phyloP scores from a whole-genome alignment of 495 filamentous ascomycete species.

The Aspergillus saccharolyticus region DNA sequence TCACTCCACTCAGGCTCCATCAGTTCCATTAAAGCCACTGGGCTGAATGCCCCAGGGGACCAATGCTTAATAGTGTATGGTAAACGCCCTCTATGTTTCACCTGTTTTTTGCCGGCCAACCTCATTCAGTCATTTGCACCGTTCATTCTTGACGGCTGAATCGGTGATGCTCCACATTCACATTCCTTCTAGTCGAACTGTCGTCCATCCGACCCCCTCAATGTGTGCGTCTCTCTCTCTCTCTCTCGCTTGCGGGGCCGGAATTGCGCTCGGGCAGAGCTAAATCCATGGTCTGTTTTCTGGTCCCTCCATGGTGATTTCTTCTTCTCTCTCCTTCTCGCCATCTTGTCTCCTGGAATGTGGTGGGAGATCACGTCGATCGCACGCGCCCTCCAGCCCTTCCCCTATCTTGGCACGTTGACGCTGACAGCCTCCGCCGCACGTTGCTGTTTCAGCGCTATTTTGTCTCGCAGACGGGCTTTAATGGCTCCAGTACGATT shows the following conservation, averaged over 20 bases:
- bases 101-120: neutral
- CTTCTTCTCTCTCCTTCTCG: neutral
- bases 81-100: neutral
- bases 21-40: neutral
- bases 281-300: neutral
- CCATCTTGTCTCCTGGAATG: neutral
- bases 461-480: neutral
- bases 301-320: neutral
- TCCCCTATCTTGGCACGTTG: conserved; percentile 15
- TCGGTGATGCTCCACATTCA: no score
- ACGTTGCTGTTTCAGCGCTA: conserved; percentile 4
- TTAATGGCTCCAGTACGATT: conserved; percentile 10
- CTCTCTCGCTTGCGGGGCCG: neutral
- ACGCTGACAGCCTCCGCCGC: conserved; percentile 2
- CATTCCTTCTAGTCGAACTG: neutral
- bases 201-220: neutral
- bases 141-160: neutral
- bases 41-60: neutral
- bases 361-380: neutral
- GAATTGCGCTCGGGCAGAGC: neutral
- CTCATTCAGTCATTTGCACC: neutral
- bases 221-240: no score
- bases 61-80: neutral
- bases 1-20: no score
- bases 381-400: conserved; percentile 11